These are phyloP conservation scores for Micractinium conductrix DNA, from an alignment of 139 green algal species.

Conservation along the genomic window DNA sequence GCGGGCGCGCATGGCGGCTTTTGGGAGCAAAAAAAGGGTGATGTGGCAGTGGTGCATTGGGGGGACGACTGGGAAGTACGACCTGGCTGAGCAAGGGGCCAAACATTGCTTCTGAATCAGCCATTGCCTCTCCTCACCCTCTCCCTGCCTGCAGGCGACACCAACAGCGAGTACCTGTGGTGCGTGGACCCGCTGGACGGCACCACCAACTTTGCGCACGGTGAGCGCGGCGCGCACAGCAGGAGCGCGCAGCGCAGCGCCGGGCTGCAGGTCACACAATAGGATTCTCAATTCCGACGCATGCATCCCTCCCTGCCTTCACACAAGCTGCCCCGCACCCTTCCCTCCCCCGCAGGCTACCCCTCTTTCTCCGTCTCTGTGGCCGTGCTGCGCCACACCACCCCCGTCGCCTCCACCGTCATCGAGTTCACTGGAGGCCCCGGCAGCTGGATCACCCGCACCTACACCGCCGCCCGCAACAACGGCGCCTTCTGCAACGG, in stretches of 20 bases:
- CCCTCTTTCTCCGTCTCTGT: slow-evolving; percentile 84
- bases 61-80: too few relatives aligned
- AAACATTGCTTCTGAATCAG: too few relatives aligned
- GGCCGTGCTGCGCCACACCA: slow-evolving; percentile 63
- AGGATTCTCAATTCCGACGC: not conserved
- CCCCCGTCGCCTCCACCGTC: slow-evolving; percentile 69
- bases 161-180: slow-evolving; percentile 84
- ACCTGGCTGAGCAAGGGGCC: not conserved
- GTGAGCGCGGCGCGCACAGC: too few relatives aligned
- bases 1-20: too few relatives aligned
- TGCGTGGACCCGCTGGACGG: slow-evolving; percentile 89
- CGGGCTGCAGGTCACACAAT: too few relatives aligned
- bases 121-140: not conserved
- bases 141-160: slow-evolving; percentile 21
- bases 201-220: slow-evolving; percentile 91
- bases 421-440: slow-evolving; percentile 67
- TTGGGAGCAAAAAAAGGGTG: too few relatives aligned
- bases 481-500: slow-evolving; percentile 83
- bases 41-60: too few relatives aligned
- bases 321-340: too few relatives aligned
- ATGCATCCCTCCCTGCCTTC: too few relatives aligned
- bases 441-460: slow-evolving; percentile 76
- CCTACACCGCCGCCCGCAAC: slow-evolving; percentile 72
- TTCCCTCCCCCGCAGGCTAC: slow-evolving; percentile 53
- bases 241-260: too few relatives aligned